Evolutionary conservation across 345 rosid genomes (phyloP), one percentile per base, ranked within the genome.

Genomic region (Alliaria petiolata): DNA sequence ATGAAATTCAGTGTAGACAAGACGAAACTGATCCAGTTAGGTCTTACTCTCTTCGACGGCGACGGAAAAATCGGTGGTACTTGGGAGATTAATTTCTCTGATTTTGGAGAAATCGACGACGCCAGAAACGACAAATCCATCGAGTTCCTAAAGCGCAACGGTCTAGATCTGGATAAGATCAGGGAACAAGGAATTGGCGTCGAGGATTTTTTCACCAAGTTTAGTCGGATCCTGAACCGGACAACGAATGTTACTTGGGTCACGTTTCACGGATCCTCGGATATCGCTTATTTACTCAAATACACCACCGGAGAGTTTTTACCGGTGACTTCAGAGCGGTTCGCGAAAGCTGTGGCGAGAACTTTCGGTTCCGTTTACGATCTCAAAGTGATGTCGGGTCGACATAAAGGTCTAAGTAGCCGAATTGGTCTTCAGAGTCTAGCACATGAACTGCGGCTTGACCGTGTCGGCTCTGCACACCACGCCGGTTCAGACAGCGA

Each of bases 21-120:
- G 5, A 63, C 76, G 6, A 72, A 63, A 34, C 33, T 72, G 11
- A 72, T 72, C 7, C 64, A 72, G 16, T 54, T 72, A 44, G 70
- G 76, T 1, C 8, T 72, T 3, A 72, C 70, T 15, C 3, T 72
- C 38, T 72, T 63, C 47, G 57, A 72, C 31, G 0, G 0, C 0
- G 3, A 53, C 0, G 38, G 76, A 43, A 52, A 39, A 7, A 22
- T 63, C 11, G 70, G 36, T 0, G 47, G 63, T 0, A 43, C 16
- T 4, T 72, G 76, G 70, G 76, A 72, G 0, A 13, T 53, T 0
- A 72, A 72, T 2, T 72, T 72, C 50, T 17, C 57, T 2, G 64
- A 64, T 36, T 72, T 72, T 1, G 2, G 4, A 1, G 64, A 71
- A 0, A 11, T 0, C 0, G 3, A 34, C 8, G 63, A 62, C 0